Evolutionary conservation across 2,329 filamentous ascomycete species (phyloP).

Genomic region (Chaetomium olivaceum): DNA sequence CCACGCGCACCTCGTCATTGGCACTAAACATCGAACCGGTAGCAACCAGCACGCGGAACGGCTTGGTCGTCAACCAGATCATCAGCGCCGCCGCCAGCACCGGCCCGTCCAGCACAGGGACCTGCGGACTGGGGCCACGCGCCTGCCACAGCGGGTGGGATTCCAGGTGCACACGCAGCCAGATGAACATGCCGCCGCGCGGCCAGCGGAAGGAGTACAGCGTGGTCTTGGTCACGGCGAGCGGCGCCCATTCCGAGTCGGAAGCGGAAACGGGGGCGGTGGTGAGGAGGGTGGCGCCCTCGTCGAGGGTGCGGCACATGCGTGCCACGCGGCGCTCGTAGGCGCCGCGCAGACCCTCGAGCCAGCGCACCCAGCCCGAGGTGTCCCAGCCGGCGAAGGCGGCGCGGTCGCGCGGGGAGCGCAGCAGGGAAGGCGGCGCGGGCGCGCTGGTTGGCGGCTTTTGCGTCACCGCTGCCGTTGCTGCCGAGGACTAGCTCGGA

Average conservation of each 20-base stretch:
- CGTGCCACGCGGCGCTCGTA: conserved; percentile 83
- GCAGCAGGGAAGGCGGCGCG: conserved; percentile 37
- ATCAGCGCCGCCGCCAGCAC: conserved; percentile 67
- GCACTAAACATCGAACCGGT: conserved; percentile 76
- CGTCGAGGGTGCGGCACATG: conserved; percentile 75
- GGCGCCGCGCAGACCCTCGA: conserved; percentile 76
- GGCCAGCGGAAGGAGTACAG: conserved; percentile 79
- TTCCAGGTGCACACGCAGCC: conserved; percentile 72
- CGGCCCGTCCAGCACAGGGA: conserved; percentile 51
- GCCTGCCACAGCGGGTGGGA: conserved; percentile 66
- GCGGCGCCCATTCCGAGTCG: conserved; percentile 42
- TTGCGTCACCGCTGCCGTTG: neutral
- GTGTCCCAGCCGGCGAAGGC: conserved; percentile 68
- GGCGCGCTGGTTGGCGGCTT: neutral
- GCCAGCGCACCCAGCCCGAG: conserved; percentile 88
- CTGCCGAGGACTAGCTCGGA: conserved; percentile 19
- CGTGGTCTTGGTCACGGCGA: conserved; percentile 72
- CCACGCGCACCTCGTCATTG: conserved; percentile 56
- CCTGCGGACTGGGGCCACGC: conserved; percentile 34
- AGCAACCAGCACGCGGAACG: conserved; percentile 67
- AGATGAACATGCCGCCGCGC: conserved; percentile 88
- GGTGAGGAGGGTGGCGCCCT: conserved; percentile 65
- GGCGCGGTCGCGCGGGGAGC: conserved; percentile 49
- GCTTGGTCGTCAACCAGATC: conserved; percentile 68
- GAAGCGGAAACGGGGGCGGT: conserved; percentile 50